Evolutionary conservation across 116 monocot genomes (phyloP), one percentile per base, ranked within the genome.

Genomic region (Iris pallida): DNA sequence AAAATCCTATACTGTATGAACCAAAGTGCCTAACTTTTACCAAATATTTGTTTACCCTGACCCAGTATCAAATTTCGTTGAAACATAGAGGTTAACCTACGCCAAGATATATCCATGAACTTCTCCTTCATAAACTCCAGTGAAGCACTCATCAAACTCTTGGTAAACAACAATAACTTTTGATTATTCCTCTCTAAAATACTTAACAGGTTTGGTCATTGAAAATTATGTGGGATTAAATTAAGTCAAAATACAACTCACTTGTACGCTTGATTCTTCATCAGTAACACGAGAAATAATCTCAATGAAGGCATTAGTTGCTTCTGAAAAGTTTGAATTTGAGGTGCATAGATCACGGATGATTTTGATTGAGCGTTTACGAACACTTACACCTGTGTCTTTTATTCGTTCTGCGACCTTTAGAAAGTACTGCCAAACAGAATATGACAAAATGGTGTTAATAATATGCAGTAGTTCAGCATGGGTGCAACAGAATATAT

Each of bases 381-480:
- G 85, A 41, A 99, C 99, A 79, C 99, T 99, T 11, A 99, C 90
- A 46, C 99, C 93, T 15, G 90, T 99, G 73, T 99, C 99, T 70
- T 99, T 93, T 88, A 99, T 88, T 49, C 99, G 78, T 63, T 99
- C 99, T 58, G 99, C 85, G 73, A 99, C 93, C 64, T 99, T 99
- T 69, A 86, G 90, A 75, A 93, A 90, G 62, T 99, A 99, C 99
- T 99, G 80, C 54, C 76, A 77, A 64, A 6, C 8, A 57, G 52
- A 55, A 70, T 12, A 66, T 17, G 57, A 70, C 45, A 53, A 53
- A n/a, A 20, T 5, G 14, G 16, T 73, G 5, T 30, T 30, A 47
- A 10, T 51, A 53, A 40, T n/a, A 43, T 12, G 17, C 15, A 53
- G 14, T 56, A n/a, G 13, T 45, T 69, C 8, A 63, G n/a, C 15